Evolutionary conservation across 495 filamentous ascomycete species (phyloP).

Genomic region (Rhizodiscina lignyota): DNA sequence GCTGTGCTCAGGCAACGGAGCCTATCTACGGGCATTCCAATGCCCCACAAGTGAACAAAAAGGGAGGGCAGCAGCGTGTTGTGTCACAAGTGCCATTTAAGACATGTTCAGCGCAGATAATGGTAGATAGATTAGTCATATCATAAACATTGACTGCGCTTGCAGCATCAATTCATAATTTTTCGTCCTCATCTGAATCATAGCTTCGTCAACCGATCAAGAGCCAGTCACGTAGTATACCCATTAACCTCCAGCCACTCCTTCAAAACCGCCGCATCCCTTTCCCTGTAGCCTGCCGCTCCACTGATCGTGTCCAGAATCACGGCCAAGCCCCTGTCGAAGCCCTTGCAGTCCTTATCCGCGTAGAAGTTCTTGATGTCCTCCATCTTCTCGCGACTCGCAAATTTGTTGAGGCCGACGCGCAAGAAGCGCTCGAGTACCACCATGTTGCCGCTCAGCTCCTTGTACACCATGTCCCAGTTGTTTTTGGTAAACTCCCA

Average conservation of each 20-base stretch:
- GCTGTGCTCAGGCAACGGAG: no score
- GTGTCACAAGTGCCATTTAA: no score
- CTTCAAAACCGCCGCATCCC: conserved; percentile 49
- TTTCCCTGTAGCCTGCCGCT: conserved; percentile 57
- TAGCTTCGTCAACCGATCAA: no score
- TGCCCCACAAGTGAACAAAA: no score
- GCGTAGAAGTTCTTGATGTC: conserved; percentile 77
- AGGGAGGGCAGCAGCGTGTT: no score
- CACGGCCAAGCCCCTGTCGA: conserved; percentile 61
- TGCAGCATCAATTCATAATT: no score
- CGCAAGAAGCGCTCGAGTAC: conserved; percentile 78
- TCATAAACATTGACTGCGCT: no score
- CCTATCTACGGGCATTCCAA: no score
- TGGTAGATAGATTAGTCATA: no score
- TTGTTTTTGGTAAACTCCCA: conserved; percentile 76
- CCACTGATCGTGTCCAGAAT: conserved; percentile 65
- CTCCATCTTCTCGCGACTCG: conserved; percentile 43
- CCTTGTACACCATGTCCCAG: conserved; percentile 49
- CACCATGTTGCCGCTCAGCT: conserved; percentile 64
- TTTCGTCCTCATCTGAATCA: no score
- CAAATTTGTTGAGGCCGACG: conserved; percentile 59
- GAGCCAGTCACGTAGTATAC: no score
- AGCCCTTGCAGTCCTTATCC: conserved; percentile 63
- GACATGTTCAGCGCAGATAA: no score
- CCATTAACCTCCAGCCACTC: conserved; percentile 55